Base-by-base conservation (phyloP, 768 basidiomycete genomes). In the Mycena rebaudengoi region DNA sequence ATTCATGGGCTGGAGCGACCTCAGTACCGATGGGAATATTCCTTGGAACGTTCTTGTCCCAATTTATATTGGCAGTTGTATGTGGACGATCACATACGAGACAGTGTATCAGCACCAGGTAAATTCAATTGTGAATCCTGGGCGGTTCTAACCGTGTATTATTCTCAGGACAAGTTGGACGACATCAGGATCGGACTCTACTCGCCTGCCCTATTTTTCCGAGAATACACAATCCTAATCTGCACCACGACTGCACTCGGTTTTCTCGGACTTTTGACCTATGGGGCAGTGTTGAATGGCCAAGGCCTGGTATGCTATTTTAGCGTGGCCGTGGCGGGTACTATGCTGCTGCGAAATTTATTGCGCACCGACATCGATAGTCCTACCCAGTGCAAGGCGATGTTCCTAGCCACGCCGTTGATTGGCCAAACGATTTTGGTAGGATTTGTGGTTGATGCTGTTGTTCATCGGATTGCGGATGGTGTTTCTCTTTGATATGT, bases 161-260 rank as follows among this genome's bases (percentile, higher is more conserved):
- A 32, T 16, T 23, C 13, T 12, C 75, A 88, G 81, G 88, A 89
- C 74, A 85, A 85, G 66, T 67, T 75, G 20, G 88, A 89, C 73
- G 88, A 89, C 71, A 68, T 80, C 29, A 74, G 78, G 41, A 85
- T 82, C 23, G 86, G 85, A 26, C 79, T 90, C 57, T 80, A 85
- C 71, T 88, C 87, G 18, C 86, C 83, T 50, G 87, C 88, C 1
- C 74, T 87, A 25, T 79, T 86, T 29, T 86, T 85, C 66, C 84
- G 82, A 5, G 70, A 77, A 14, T 71, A 75, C 25, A 83, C 86
- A 5, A 77, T 83, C 35, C 77, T 81, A 3, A 76, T 88, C 63
- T 81, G 87, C 43, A 71, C 79, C 20, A 59, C 64, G 57, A 83
- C 86, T 63, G 79, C 82, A 0, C 54, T 79, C 0, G 67, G 72